Conservation (phyloP, 2,329 filamentous ascomycete species). For the Rachicladosporium sp. region DNA sequence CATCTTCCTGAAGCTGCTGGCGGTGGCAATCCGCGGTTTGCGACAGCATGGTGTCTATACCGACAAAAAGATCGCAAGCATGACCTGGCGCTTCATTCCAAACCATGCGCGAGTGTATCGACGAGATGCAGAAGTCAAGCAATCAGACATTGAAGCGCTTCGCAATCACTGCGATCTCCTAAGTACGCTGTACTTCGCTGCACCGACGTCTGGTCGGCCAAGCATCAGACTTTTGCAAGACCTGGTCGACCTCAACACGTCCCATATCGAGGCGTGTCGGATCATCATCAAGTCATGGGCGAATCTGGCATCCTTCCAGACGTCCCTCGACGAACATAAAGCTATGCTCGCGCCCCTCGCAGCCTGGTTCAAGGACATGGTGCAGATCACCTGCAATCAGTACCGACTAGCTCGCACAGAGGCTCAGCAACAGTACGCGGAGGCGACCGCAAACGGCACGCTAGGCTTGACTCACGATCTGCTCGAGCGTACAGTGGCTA, state of each 20-base stretch:
- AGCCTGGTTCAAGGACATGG: conserved; percentile 43
- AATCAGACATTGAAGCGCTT: conserved; percentile 44
- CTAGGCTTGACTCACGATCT: conserved; percentile 32
- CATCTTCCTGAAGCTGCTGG: conserved; percentile 46
- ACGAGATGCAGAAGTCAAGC: conserved; percentile 42
- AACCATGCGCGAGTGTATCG: conserved; percentile 49
- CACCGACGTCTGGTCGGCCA: conserved; percentile 41
- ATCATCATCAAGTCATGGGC: conserved; percentile 47
- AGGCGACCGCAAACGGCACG: conserved; percentile 24
- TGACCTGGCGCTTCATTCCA: conserved; percentile 46
- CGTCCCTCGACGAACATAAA: conserved; percentile 39
- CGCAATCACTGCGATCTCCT: conserved; percentile 52
- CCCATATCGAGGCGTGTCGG: conserved; percentile 47
- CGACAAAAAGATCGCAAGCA: conserved; percentile 43
- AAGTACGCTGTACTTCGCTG: conserved; percentile 46
- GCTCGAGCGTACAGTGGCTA: conserved; percentile 40
- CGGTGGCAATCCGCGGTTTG: conserved; percentile 37
- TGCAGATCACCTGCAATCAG: conserved; percentile 40
- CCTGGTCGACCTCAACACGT: conserved; percentile 44
- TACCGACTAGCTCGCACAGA: conserved; percentile 45
- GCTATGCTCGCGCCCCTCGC: conserved; percentile 36
- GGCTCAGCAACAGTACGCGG: conserved; percentile 40
- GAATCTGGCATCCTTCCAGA: conserved; percentile 44
- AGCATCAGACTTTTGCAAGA: conserved; percentile 39
- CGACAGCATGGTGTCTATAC: conserved; percentile 27